phyloP scores from a whole-genome alignment of 139 green algal genomes.

The Tetradesmus lagerheimii region DNA sequence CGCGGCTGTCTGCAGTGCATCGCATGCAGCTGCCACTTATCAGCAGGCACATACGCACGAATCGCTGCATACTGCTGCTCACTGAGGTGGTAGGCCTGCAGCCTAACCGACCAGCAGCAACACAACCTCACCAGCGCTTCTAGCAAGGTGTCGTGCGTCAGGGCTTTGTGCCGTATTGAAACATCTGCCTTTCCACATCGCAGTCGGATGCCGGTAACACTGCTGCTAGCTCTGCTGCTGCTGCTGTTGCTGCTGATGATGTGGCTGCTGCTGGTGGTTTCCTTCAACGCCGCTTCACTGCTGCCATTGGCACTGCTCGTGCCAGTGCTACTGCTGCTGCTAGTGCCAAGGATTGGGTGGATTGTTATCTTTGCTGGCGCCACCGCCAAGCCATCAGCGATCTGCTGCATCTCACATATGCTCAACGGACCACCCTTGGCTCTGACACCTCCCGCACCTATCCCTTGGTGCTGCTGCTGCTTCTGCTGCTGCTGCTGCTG shows the following conservation, averaged over 20 bases:
- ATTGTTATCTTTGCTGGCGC: no score
- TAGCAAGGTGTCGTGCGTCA: neutral
- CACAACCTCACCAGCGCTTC: neutral
- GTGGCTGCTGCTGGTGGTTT: neutral
- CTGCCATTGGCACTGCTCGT: no score
- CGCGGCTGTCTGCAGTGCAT: neutral
- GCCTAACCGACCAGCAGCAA: neutral
- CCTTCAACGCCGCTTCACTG: neutral
- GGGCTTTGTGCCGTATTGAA: neutral
- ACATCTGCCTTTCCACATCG: neutral
- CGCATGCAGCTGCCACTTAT: neutral
- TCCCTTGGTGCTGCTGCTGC: neutral
- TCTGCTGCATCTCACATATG: neutral
- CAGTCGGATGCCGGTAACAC: neutral
- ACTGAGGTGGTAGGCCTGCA: neutral
- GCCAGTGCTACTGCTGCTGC: no score
- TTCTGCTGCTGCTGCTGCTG: neutral
- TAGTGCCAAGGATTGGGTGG: neutral
- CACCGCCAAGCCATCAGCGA: neutral
- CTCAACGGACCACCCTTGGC: neutral
- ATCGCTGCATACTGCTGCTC: neutral
- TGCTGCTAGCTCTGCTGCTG: neutral
- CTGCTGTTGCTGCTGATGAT: neutral
- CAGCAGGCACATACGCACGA: neutral
- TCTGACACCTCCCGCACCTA: no score